A percentile compares a stretch with the other conserved stretches of the same genome.
These are phyloP conservation scores for Linnemannia elongata DNA, from an alignment of 192 early-diverging fungal species.

Conservation along the genomic window DNA sequence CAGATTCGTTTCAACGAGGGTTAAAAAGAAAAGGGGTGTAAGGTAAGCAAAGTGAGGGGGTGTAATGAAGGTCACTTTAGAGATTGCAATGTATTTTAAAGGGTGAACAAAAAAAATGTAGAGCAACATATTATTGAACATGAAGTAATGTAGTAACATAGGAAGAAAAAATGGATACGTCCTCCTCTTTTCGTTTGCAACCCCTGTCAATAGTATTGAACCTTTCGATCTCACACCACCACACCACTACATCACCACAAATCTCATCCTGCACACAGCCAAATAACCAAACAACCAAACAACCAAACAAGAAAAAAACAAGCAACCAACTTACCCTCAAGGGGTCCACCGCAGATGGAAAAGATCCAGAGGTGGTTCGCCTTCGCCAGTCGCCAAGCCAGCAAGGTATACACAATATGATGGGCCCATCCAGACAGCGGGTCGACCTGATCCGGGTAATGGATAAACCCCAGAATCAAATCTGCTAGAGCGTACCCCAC, in stretches of 20 bases:
- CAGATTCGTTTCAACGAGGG: not conserved
- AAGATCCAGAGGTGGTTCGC: conserved; percentile 3
- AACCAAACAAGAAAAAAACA: not conserved
- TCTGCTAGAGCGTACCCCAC: not conserved
- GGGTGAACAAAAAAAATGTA: too few species aligned
- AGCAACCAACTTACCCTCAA: conserved; percentile 11
- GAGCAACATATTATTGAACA: too few species aligned
- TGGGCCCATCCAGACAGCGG: conserved; percentile 13
- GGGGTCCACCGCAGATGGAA: not conserved
- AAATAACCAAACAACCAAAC: not conserved
- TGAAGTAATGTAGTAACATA: too few species aligned
- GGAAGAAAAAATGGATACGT: too few species aligned
- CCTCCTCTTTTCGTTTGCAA: too few species aligned
- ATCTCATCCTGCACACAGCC: too few species aligned
- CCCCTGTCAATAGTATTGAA: too few species aligned
- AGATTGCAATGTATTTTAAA: not conserved
- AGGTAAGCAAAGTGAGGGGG: not conserved
- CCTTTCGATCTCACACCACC: too few species aligned
- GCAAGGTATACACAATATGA: conserved; percentile 5
- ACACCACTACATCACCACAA: too few species aligned
- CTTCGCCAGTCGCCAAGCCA: not conserved
- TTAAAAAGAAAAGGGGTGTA: too few species aligned
- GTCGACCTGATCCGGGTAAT: conserved; percentile 5
- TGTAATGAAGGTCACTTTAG: not conserved
- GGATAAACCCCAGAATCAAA: not conserved